A percentile compares a stretch with the other conserved stretches of the same genome.
These are phyloP conservation scores for Andrographis paniculata DNA, from an alignment of 305 asterid genomes.

Conservation along the genomic window DNA sequence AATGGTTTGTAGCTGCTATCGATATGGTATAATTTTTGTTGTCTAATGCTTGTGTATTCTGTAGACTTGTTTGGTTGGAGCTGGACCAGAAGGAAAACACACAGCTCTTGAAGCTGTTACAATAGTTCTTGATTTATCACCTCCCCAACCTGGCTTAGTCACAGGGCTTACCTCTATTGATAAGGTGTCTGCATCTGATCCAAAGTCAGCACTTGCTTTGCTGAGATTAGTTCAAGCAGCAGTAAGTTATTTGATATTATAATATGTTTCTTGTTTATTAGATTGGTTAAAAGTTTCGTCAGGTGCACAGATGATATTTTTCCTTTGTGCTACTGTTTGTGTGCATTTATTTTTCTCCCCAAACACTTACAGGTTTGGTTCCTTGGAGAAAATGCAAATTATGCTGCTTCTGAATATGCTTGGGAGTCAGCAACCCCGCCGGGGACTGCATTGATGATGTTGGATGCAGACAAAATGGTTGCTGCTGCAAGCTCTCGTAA, in stretches of 20 bases:
- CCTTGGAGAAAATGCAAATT: conserved; percentile 99
- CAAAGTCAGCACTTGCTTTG: conserved; percentile 94
- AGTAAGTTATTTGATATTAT: conserved; percentile 37
- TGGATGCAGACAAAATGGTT: conserved; percentile 99
- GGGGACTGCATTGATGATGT: conserved; percentile 99
- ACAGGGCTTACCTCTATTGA: conserved; percentile 75
- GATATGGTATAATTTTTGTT: neutral
- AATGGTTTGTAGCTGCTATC: conserved; percentile 12
- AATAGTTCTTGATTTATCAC: conserved; percentile 95
- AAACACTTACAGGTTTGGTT: conserved; percentile 75
- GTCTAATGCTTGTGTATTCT: conserved; percentile 11
- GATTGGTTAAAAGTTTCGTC: neutral
- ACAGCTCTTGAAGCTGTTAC: conserved; percentile 98
- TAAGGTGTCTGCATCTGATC: conserved; percentile 91
- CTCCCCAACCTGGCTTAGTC: conserved; percentile 92
- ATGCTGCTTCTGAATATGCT: conserved; percentile 99
- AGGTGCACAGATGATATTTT: neutral
- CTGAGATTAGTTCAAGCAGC: conserved; percentile 98
- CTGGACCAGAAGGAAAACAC: conserved; percentile 98
- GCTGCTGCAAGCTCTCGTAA: conserved; percentile 99
- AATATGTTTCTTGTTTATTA: conserved; percentile 14
- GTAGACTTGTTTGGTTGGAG: conserved; percentile 98
- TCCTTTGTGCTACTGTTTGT: neutral
- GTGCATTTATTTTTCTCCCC: neutral
- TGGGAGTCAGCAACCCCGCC: conserved; percentile 99